Evolutionary conservation across 805 yeast species (phyloP).

Genomic region (Pichia californica): DNA sequence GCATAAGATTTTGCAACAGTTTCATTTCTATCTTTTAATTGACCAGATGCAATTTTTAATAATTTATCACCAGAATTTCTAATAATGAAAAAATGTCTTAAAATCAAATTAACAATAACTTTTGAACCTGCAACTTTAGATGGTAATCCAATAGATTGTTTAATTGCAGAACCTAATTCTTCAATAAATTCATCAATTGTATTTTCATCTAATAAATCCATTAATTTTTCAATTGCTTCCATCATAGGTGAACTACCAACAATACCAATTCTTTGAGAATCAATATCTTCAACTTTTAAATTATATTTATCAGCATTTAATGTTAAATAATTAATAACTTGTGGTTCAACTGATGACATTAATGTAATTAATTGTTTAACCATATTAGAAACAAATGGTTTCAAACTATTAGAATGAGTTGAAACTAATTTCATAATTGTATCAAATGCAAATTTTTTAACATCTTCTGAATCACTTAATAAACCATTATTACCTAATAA

Average conservation of each 20-base stretch:
- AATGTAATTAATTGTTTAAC: constrained; percentile 62
- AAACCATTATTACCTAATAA: constrained; percentile 74
- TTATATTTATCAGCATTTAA: constrained; percentile 87
- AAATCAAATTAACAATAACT: constrained; percentile 58
- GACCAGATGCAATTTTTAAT: constrained; percentile 49
- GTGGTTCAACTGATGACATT: constrained; percentile 89
- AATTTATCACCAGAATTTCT: constrained; percentile 56
- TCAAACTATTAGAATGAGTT: constrained; percentile 52
- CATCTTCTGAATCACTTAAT: constrained; percentile 80
- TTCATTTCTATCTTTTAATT: constrained; percentile 63
- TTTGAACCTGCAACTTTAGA: constrained; percentile 82
- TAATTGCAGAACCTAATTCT: constrained; percentile 48
- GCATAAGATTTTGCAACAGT: constrained; percentile 74
- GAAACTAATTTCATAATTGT: constrained; percentile 68
- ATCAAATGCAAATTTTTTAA: constrained; percentile 64
- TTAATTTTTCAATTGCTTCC: constrained; percentile 71
- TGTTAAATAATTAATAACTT: constrained; percentile 75
- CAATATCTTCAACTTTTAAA: constrained; percentile 62
- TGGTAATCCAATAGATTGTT: constrained; percentile 78
- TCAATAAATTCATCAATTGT: constrained; percentile 43
- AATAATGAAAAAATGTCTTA: constrained; percentile 42
- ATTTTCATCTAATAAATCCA: constrained; percentile 50
- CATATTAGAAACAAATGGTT: constrained; percentile 62
- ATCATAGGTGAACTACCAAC: constrained; percentile 81
- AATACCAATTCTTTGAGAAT: constrained; percentile 65